Base-by-base conservation (phyloP, 805 yeast species). In the Kluyveromyces dobzhanskii region DNA sequence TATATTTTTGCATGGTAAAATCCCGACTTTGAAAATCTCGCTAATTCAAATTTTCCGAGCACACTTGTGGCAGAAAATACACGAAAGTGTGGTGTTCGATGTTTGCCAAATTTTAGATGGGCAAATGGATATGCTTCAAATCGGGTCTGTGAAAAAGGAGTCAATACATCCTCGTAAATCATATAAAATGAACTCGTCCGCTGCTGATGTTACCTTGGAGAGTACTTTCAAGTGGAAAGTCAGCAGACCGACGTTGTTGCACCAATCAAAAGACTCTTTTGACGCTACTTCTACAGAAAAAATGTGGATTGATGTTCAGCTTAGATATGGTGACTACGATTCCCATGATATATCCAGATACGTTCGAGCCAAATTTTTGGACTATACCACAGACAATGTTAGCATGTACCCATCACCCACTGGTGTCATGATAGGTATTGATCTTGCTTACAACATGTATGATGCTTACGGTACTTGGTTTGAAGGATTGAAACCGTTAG, bases 391-490 rank as follows among this genome's bases (percentile, higher is more conserved):
- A 1, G 98, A 92, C 57, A 81, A 77, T 45, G 69, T 82, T 3
- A 81, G 90, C 50, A 69, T 80, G 40, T 92, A 92, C 56, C 97
- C 98, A 3, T 81, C 94, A 2, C 85, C 95, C 2, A 85, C 96
- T 0, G 99, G 99, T 45, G 71, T 85, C 9, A 75, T 92, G 71
- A 72, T 92, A 35, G 95, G 94, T 30, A 73, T 92, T 44, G 99
- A 92, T 61, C 67, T 92, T 47, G 95, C 97, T 0, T 92, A 92
- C 58, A 92, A 92, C 59, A 85, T 87, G 81, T 88, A 83, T 56
- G 97, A 87, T 60, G 88, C 95, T 0, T 92, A 86, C 61, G 99
- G 99, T 24, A 86, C 85, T 52, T 92, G 98, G 98, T 84, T 92
- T 65, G 90, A 94, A 2, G 97, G 97, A 1, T 64, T 90, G 62